Conservation (phyloP, 768 basidiomycete genomes). For the Suillus placidus region DNA sequence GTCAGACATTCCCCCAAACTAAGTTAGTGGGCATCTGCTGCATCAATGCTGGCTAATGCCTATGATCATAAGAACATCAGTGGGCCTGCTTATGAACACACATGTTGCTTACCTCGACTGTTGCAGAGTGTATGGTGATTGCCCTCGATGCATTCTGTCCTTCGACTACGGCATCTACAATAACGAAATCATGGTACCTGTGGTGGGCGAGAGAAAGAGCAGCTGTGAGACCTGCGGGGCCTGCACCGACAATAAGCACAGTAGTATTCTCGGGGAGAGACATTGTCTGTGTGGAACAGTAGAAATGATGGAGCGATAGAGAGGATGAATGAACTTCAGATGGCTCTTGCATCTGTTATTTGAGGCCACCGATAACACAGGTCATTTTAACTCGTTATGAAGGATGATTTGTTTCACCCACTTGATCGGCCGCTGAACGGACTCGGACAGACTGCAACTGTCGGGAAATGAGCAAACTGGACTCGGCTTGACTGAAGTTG, state of each 20-base stretch:
- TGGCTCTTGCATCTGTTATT: not conserved
- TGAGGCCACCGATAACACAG: not conserved
- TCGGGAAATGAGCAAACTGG: not conserved
- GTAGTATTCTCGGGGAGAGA: constrained; percentile 28
- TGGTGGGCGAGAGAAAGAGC: constrained; percentile 50
- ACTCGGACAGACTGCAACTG: not conserved
- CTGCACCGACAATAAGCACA: constrained; percentile 53
- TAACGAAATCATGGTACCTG: constrained; percentile 24
- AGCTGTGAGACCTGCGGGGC: constrained; percentile 49
- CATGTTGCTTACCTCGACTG: constrained; percentile 43
- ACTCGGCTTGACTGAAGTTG: not conserved
- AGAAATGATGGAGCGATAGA: not conserved
- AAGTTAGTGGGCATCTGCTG: constrained; percentile 25
- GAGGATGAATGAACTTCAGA: not conserved
- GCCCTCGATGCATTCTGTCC: constrained; percentile 43
- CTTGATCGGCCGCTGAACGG: not conserved
- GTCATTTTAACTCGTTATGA: not conserved
- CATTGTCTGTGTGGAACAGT: not conserved
- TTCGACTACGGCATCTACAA: constrained; percentile 38
- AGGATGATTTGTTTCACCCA: not conserved
- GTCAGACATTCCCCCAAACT: not conserved
- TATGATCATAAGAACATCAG: constrained; percentile 30
- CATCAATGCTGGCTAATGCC: constrained; percentile 47
- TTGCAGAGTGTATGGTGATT: constrained; percentile 46
- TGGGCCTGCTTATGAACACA: not conserved